These are phyloP conservation scores for Hippophae tibetana DNA, from an alignment of 306 rosid genomes.

Conservation along the genomic window DNA sequence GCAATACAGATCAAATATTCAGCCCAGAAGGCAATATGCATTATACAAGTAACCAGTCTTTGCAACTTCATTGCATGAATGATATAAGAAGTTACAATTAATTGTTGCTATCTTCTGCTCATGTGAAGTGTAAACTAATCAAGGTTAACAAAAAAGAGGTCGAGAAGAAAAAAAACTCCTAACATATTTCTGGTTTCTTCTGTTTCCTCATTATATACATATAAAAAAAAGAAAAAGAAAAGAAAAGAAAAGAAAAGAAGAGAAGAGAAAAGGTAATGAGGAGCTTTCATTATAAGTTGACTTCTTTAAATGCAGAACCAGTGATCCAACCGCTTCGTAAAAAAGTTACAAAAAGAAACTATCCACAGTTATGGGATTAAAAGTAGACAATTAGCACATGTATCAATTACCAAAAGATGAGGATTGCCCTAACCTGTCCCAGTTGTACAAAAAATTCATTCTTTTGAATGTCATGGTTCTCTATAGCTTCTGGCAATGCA, in stretches of 20 bases:
- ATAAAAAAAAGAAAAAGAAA: no score
- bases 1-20: slow-evolving; percentile 27
- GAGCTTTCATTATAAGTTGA: neutral
- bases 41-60: neutral
- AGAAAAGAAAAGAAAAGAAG: no score
- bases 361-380: neutral
- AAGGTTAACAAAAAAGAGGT: no score
- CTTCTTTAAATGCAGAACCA: neutral
- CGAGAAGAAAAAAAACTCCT: no score
- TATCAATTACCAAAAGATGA: slow-evolving; percentile 10
- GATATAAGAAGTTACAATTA: no score
- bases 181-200: no score
- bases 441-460: slow-evolving; percentile 62
- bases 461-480: slow-evolving; percentile 69
- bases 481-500: slow-evolving; percentile 59
- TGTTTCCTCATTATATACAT: no score
- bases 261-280: neutral
- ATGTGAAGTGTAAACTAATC: no score
- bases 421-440: slow-evolving; percentile 59
- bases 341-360: neutral
- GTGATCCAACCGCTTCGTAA: neutral
- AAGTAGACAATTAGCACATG: neutral
- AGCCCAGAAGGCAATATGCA: slow-evolving; percentile 1
- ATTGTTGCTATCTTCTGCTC: no score
- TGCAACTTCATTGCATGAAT: neutral